Conservation (phyloP, 179 eudicot species). For the Dionaea muscipula region DNA sequence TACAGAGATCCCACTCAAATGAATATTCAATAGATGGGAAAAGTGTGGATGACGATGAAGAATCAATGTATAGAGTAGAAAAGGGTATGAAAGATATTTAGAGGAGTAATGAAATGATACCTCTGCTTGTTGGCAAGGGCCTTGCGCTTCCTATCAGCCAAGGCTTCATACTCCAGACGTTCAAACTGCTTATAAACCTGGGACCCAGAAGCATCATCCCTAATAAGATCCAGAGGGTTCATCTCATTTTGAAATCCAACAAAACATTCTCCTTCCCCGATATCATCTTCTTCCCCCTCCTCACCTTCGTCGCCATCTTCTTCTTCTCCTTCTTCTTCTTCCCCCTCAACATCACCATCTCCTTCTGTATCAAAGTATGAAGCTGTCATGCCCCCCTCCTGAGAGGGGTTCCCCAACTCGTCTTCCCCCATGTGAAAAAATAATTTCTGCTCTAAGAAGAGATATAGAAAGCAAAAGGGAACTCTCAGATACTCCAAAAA, state of each 20-base stretch:
- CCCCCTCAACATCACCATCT: constrained; percentile 1
- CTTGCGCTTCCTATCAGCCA: constrained; percentile 53
- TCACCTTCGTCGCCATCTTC: constrained; percentile 11
- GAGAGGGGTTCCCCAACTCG: constrained; percentile 9
- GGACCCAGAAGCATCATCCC: constrained; percentile 24
- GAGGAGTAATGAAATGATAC: constrained; percentile 12
- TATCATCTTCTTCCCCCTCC: constrained; percentile 24
- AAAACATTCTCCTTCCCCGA: constrained; percentile 25
- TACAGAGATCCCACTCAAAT: too few relatives aligned
- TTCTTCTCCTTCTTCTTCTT: constrained; percentile 12
- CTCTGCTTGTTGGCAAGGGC: constrained; percentile 20
- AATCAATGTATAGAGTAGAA: too few relatives aligned
- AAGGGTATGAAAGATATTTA: background rate
- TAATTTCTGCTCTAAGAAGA: too few relatives aligned
- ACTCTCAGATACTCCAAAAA: too few relatives aligned
- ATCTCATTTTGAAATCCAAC: constrained; percentile 39
- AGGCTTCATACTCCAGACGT: constrained; percentile 45
- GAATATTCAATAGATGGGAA: too few relatives aligned
- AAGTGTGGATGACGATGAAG: too few relatives aligned
- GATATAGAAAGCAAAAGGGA: too few relatives aligned
- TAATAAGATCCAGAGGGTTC: constrained; percentile 47
- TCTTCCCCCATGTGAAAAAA: constrained; percentile 13
- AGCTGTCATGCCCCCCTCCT: constrained; percentile 7
- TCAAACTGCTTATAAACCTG: constrained; percentile 57
- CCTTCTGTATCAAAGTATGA: background rate